Evolutionary conservation across 345 rosid genomes (phyloP).

Genomic region (Kernera saxatilis): DNA sequence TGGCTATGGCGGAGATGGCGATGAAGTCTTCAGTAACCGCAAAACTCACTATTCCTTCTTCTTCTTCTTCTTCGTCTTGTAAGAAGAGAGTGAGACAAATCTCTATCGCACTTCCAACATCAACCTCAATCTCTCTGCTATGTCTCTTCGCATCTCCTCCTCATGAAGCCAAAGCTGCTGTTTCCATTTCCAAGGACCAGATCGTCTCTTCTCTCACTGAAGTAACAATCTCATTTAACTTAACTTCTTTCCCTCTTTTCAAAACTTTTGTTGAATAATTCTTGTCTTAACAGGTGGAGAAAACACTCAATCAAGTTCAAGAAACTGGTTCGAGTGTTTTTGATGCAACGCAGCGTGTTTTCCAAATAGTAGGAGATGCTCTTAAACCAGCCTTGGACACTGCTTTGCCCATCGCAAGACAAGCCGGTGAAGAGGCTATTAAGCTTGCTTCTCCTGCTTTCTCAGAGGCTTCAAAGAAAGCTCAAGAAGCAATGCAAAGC

Average conservation of each 20-base stretch:
- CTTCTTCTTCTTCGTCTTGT: slow-evolving; percentile 31
- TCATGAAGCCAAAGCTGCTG: slow-evolving; percentile 57
- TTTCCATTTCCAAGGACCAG: slow-evolving; percentile 72
- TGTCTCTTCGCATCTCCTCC: slow-evolving; percentile 48
- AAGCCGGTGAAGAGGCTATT: slow-evolving; percentile 77
- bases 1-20: slow-evolving; percentile 49
- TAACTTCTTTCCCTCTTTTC: not conserved
- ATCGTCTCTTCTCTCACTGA: slow-evolving; percentile 74
- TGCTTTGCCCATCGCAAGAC: slow-evolving; percentile 61
- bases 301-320: slow-evolving; percentile 69
- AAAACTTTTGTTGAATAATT: not conserved
- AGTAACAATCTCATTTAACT: slow-evolving; percentile 31
- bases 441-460: slow-evolving; percentile 79
- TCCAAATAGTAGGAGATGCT: slow-evolving; percentile 55
- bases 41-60: slow-evolving; percentile 34
- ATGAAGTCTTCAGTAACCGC: slow-evolving; percentile 45
- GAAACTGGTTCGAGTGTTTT: slow-evolving; percentile 58
- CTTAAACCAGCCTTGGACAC: slow-evolving; percentile 76
- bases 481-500: slow-evolving; percentile 82
- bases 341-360: slow-evolving; percentile 52
- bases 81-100: slow-evolving; percentile 38
- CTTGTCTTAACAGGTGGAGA: slow-evolving; percentile 57
- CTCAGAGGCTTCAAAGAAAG: slow-evolving; percentile 83
- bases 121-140: slow-evolving; percentile 58
- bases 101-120: slow-evolving; percentile 53